Evolutionary conservation across 805 yeast genomes (phyloP).

Genomic region (Hanseniaspora hatyaiensis): DNA sequence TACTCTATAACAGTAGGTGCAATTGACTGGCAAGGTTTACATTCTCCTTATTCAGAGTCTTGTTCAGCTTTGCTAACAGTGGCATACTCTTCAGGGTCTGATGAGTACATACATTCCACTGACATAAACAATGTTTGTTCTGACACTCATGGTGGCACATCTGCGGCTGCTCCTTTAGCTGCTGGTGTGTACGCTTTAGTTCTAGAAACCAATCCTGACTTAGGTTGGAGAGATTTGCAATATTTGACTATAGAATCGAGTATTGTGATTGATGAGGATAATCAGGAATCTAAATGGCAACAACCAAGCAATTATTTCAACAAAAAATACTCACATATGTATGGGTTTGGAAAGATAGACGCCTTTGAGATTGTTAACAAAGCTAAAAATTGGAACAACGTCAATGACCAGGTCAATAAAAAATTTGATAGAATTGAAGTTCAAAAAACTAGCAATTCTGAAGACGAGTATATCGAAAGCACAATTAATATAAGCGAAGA

Average conservation of each 20-base stretch:
- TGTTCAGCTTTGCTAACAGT: constrained; percentile 92
- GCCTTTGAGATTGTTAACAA: constrained; percentile 60
- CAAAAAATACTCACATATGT: constrained; percentile 65
- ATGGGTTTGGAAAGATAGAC: constrained; percentile 88
- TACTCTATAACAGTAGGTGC: constrained; percentile 93
- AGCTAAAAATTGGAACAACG: constrained; percentile 67
- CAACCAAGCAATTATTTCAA: constrained; percentile 46
- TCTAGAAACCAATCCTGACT: constrained; percentile 67
- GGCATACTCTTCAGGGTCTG: constrained; percentile 84
- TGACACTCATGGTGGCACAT: constrained; percentile 81
- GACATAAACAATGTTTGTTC: constrained; percentile 64
- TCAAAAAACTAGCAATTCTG: constrained; percentile 19
- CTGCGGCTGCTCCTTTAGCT: constrained; percentile 97
- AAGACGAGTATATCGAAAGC: constrained; percentile 27
- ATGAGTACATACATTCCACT: constrained; percentile 80
- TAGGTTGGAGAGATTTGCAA: constrained; percentile 94
- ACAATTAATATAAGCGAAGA: constrained; percentile 37
- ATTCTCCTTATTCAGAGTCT: constrained; percentile 82
- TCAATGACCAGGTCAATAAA: constrained; percentile 86
- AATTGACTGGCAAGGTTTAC: constrained; percentile 72
- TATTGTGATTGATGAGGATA: constrained; percentile 42
- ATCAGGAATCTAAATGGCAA: constrained; percentile 63
- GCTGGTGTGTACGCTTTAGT: constrained; percentile 89
- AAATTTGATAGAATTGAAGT: constrained; percentile 38
- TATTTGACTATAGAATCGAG: constrained; percentile 66